A percentile compares a stretch with the other conserved stretches of the same genome.
phyloP scores from a whole-genome alignment of 208 protist genomes.

The Trichomonas vaginalis region DNA sequence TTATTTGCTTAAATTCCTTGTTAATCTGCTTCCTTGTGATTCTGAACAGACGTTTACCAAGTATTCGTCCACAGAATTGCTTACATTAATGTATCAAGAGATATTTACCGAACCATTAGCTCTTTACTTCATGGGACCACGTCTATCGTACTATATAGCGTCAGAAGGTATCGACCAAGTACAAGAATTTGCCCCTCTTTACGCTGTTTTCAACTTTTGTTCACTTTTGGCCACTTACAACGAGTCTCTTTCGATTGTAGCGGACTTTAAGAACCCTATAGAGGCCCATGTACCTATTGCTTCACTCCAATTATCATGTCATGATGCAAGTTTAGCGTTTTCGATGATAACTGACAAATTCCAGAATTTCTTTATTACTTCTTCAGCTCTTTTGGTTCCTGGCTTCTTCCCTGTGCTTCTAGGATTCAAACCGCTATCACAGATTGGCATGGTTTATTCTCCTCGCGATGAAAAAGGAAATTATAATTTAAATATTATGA shows the following conservation, averaged over 20 bases:
- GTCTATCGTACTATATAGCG: not conserved
- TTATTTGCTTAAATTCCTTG: not conserved
- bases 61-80: not conserved
- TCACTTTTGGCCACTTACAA: not conserved
- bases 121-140: not conserved
- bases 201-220: not conserved
- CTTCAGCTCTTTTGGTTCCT: not conserved
- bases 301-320: not conserved
- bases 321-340: not conserved
- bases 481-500: not conserved
- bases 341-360: not conserved
- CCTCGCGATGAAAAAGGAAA: not conserved
- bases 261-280: not conserved
- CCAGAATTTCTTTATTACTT: not conserved
- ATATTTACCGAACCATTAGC: not conserved
- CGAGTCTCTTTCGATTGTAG: not conserved
- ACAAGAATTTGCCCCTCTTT: not conserved
- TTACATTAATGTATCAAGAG: not conserved
- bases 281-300: not conserved
- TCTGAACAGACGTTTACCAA: not conserved
- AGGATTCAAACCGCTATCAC: not conserved
- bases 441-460: not conserved
- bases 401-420: not conserved
- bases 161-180: not conserved
- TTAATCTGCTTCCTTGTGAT: not conserved